phyloP scores from a whole-genome alignment of 116 monocot genomes.

The Iris pallida region DNA sequence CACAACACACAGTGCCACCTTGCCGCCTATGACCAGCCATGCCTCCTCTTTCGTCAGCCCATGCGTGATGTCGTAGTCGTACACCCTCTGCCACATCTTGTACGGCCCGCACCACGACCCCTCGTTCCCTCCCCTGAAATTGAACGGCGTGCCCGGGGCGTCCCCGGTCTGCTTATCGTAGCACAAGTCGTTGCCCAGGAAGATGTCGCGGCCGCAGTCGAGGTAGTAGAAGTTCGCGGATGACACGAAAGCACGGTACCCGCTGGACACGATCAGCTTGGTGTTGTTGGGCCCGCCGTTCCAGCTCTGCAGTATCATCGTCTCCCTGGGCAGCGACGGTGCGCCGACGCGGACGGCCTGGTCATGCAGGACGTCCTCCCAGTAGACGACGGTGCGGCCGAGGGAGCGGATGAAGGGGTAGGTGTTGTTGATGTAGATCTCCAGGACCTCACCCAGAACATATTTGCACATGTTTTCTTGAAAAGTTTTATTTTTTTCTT shows the following conservation, averaged over 20 bases:
- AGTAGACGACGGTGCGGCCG: slow-evolving; percentile 76
- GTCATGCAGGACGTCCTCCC: slow-evolving; percentile 76
- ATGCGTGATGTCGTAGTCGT: slow-evolving; percentile 77
- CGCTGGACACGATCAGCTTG: slow-evolving; percentile 50
- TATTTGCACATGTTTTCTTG: too few relatives aligned
- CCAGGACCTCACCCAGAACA: slow-evolving; percentile 63
- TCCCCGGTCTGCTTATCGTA: slow-evolving; percentile 47
- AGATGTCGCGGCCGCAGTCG: slow-evolving; percentile 78
- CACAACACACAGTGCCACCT: slow-evolving; percentile 95
- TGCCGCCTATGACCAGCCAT: slow-evolving; percentile 68
- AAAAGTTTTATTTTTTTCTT: too few relatives aligned
- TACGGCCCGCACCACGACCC: slow-evolving; percentile 94
- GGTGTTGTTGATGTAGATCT: slow-evolving; percentile 57
- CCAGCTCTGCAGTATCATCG: slow-evolving; percentile 82
- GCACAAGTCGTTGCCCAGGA: slow-evolving; percentile 70
- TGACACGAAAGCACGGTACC: slow-evolving; percentile 77
- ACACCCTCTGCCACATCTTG: slow-evolving; percentile 93
- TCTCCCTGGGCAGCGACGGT: slow-evolving; percentile 44
- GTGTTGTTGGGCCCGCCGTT: slow-evolving; percentile 80
- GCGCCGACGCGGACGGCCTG: slow-evolving; percentile 29
- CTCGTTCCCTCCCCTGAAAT: slow-evolving; percentile 37
- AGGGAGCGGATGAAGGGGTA: slow-evolving; percentile 36
- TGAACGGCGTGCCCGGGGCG: slow-evolving; percentile 24
- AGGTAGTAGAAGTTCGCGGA: slow-evolving; percentile 85
- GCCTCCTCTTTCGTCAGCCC: slow-evolving; percentile 63